Base-by-base conservation (phyloP, 179 eudicot genomes). In the Patellifolia procumbens region DNA sequence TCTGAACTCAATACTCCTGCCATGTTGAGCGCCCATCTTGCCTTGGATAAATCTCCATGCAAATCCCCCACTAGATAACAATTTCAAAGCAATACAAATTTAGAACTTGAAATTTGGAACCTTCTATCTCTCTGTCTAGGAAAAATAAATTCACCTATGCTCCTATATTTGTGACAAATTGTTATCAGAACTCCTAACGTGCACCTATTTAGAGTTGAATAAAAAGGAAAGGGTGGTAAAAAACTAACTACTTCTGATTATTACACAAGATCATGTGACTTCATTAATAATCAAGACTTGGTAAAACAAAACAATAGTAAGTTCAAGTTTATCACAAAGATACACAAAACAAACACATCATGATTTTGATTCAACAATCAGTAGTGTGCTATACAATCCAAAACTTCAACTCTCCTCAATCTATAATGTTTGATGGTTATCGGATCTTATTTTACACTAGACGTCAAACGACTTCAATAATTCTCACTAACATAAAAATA, bases 21-120 rank as follows among this genome's bases (percentile, higher is more conserved):
- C 84, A 92, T 83, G 87, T 87, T 89, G 48, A 94, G 97, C 26
- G 98, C 98, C 85, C 78, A 78, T 79, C 91, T 91, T n/a, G 98
- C 96, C 84, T 94, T 90, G 49, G 86, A 82, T 61, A 94, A 87
- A 89, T 94, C 98, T 70, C 98, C 98, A 84, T 94, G 98, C 87
- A 94, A 80, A 82, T 94, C 98, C 32, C 98, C 98, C 70, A 94
- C 98, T 94, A 76, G 26, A 72, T 63, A 78, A 72, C 29, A 28
- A 84, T 64, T 53, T 5, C 58, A 70, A 49, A 32, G 22, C 22
- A 17, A 31, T 5, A 60, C 68, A 42, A 65, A 64, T 17, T 26
- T 16, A 70, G 26, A 70, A 31, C 71, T 68, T 45, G 11, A 42
- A 22, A 26, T 28, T 67, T 37, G 12, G 9, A 42, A 45, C 6